These are phyloP conservation scores for Penicillium hordei DNA, from an alignment of 2,329 filamentous ascomycete species.

Conservation along the genomic window DNA sequence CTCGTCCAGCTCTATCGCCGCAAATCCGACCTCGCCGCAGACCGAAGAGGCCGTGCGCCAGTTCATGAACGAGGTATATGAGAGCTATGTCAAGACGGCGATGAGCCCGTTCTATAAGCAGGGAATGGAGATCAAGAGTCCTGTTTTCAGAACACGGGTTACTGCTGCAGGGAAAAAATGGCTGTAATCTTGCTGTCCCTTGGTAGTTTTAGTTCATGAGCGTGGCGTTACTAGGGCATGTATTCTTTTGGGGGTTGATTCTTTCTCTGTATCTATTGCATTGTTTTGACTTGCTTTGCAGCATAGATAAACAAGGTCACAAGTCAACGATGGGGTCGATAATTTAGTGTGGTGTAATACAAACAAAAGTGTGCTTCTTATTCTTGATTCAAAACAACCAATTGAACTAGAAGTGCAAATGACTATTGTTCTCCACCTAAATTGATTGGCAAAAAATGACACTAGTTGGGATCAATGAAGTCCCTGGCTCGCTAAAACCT, in stretches of 20 bases:
- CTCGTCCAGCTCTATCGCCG: slow-evolving; percentile 69
- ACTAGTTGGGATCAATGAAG: background rate
- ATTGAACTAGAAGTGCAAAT: background rate
- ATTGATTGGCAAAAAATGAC: background rate
- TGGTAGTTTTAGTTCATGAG: slow-evolving; percentile 14
- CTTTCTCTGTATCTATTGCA: slow-evolving; percentile 1
- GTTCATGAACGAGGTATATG: slow-evolving; percentile 94
- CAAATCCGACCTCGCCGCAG: slow-evolving; percentile 82
- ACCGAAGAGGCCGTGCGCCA: slow-evolving; percentile 94
- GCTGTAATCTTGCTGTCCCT: slow-evolving; percentile 53
- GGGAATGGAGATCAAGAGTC: slow-evolving; percentile 82
- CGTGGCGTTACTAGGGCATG: slow-evolving; percentile 25
- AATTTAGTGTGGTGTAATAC: background rate
- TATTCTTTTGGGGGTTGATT: slow-evolving; percentile 2
- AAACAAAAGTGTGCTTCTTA: background rate
- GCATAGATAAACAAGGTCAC: background rate
- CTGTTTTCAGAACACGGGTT: slow-evolving; percentile 79
- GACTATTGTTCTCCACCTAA: background rate
- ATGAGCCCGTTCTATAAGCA: slow-evolving; percentile 95
- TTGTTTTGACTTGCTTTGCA: background rate
- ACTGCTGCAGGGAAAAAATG: slow-evolving; percentile 90
- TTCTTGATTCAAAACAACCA: background rate
- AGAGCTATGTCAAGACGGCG: slow-evolving; percentile 92
- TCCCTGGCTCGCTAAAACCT: background rate
- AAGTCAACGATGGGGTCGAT: background rate